These are phyloP conservation scores for Rhizodiscina lignyota DNA, from an alignment of 495 filamentous ascomycete genomes.

Conservation along the genomic window DNA sequence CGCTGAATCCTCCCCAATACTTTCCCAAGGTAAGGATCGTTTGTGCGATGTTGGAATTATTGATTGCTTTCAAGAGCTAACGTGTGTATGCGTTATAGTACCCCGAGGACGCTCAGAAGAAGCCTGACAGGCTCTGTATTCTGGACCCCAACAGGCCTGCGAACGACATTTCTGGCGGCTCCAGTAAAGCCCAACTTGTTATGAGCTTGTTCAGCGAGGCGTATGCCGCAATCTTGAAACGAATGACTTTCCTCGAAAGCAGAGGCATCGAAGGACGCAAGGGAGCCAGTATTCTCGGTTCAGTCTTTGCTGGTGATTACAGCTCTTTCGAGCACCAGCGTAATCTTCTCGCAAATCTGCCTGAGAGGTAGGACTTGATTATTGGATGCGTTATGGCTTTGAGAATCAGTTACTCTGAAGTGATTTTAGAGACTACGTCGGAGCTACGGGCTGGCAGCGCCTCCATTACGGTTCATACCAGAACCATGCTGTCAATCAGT, in stretches of 20 bases:
- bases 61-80: not conserved
- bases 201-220: constrained; percentile 47
- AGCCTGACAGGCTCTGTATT: constrained; percentile 46
- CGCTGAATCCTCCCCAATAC: constrained; percentile 52
- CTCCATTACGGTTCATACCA: not conserved
- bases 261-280: not conserved
- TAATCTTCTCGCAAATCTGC: constrained; percentile 1
- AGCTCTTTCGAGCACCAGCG: constrained; percentile 16
- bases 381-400: constrained; percentile 2
- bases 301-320: constrained; percentile 22
- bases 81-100: constrained; percentile 8
- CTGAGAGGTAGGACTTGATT: not conserved
- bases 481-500: not conserved
- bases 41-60: constrained; percentile 7
- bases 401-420: not conserved
- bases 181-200: constrained; percentile 44
- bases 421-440: not conserved
- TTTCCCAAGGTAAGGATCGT: constrained; percentile 49
- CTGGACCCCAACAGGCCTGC: constrained; percentile 70
- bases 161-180: constrained; percentile 81
- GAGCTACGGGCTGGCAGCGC: not conserved
- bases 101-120: constrained; percentile 19
- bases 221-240: constrained; percentile 32
- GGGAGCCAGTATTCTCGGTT: constrained; percentile 16
- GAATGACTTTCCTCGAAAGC: constrained; percentile 37